These are phyloP conservation scores for Lentinula sp. DNA, from an alignment of 768 basidiomycete genomes.

Conservation along the genomic window DNA sequence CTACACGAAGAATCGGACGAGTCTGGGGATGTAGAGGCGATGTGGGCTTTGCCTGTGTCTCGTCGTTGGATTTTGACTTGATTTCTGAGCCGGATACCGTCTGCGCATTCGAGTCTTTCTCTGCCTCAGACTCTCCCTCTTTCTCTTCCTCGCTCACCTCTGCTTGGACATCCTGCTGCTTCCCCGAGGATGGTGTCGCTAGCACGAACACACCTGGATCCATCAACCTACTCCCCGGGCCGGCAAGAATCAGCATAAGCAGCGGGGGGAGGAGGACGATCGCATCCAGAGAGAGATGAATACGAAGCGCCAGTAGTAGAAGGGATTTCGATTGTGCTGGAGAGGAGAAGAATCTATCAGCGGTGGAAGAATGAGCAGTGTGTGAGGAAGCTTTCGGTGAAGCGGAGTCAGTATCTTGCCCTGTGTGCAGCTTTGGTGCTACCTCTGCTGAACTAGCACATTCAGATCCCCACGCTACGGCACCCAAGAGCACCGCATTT, in stretches of 20 bases:
- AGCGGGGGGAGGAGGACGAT: slow-evolving; percentile 62
- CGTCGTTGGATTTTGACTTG: background rate
- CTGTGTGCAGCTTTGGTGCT: too few species aligned
- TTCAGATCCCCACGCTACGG: slow-evolving; percentile 70
- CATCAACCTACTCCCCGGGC: slow-evolving; percentile 51
- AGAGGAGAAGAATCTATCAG: too few species aligned
- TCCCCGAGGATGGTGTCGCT: too few species aligned
- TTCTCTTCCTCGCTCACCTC: too few species aligned
- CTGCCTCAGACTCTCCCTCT: too few species aligned
- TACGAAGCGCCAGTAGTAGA: slow-evolving; percentile 54
- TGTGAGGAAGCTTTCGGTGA: too few species aligned
- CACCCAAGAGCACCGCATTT: slow-evolving; percentile 60
- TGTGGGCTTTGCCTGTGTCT: slow-evolving; percentile 21
- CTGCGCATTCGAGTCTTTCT: too few species aligned
- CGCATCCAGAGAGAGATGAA: slow-evolving; percentile 71
- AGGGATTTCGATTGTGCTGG: background rate
- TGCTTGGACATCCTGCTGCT: too few species aligned
- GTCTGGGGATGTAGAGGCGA: background rate
- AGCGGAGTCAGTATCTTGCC: too few species aligned
- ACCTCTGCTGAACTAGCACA: slow-evolving; percentile 14
- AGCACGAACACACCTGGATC: slow-evolving; percentile 41
- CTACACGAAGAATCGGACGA: background rate
- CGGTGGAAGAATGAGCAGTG: too few species aligned
- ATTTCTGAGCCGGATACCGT: too few species aligned
- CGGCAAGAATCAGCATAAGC: slow-evolving; percentile 54